Conservation (phyloP, 2,329 filamentous ascomycete genomes). For the Calycina herbarum region DNA sequence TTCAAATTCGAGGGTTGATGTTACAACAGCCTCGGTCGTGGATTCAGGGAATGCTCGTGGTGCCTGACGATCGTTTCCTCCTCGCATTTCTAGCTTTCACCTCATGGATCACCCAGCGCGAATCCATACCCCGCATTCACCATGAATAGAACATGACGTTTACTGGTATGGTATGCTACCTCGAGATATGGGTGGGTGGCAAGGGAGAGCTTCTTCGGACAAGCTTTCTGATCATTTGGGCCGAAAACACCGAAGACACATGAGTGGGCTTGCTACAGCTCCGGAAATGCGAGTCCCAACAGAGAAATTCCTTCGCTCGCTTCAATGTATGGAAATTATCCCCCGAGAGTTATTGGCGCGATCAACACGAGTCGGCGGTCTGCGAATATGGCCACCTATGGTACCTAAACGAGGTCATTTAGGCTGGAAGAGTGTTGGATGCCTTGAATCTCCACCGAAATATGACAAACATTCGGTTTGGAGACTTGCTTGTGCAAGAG, state of each 20-base stretch:
- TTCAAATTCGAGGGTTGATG: neutral
- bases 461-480: neutral
- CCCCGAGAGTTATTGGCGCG: neutral
- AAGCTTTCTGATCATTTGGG: neutral
- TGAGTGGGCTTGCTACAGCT: no score
- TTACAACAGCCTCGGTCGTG: neutral
- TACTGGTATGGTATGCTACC: neutral
- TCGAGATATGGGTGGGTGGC: neutral
- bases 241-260: neutral
- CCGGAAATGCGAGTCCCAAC: no score
- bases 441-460: neutral
- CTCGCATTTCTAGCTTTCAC: neutral
- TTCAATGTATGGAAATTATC: neutral
- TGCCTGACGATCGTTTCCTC: neutral
- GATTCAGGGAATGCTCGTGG: neutral
- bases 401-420: conserved; percentile 1
- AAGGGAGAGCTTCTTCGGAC: neutral
- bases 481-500: neutral
- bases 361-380: neutral
- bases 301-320: neutral
- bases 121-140: neutral
- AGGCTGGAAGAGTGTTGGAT: neutral
- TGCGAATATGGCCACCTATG: neutral
- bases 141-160: neutral
- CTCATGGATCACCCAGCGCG: neutral